A percentile compares a stretch with the other conserved stretches of the same genome.
These are phyloP conservation scores for Plasmopara viticola DNA, from an alignment of 352 stramenopile genomes.

Conservation along the genomic window DNA sequence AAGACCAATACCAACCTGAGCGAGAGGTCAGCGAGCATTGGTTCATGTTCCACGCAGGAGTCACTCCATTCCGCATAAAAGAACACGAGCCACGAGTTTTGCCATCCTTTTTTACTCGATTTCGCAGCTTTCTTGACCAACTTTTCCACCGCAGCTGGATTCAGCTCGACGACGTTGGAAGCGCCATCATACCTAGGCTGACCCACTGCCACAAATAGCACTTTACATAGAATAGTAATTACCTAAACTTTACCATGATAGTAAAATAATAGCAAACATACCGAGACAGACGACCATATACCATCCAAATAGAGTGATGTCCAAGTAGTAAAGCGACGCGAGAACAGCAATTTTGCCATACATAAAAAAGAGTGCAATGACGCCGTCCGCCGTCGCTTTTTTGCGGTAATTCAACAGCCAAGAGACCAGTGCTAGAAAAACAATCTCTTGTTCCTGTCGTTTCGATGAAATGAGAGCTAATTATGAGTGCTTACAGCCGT, in stretches of 20 bases:
- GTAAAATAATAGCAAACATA: conserved; percentile 9
- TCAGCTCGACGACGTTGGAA: conserved; percentile 42
- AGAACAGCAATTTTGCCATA: conserved; percentile 62
- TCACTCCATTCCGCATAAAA: conserved; percentile 73
- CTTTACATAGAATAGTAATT: conserved; percentile 20
- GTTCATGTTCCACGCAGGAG: conserved; percentile 63
- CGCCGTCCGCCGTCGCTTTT: conserved; percentile 59
- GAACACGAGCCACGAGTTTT: conserved; percentile 63
- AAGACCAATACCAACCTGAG: conserved; percentile 28
- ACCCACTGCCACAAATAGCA: conserved; percentile 52
- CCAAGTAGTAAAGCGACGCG: conserved; percentile 60
- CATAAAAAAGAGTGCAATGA: conserved; percentile 60
- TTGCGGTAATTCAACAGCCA: conserved; percentile 72
- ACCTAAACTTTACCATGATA: conserved; percentile 1
- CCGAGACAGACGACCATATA: conserved; percentile 52
- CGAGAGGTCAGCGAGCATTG: conserved; percentile 65
- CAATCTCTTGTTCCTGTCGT: conserved; percentile 61
- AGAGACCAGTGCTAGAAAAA: conserved; percentile 46
- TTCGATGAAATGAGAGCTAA: background rate
- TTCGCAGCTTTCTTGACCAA: conserved; percentile 30
- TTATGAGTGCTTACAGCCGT: background rate
- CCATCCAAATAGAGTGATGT: conserved; percentile 55
- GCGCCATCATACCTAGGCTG: conserved; percentile 61
- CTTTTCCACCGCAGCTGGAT: conserved; percentile 41
- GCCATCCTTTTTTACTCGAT: conserved; percentile 21